phyloP scores from a whole-genome alignment of 1,139 yeast genomes.

The Diutina rugosa region DNA sequence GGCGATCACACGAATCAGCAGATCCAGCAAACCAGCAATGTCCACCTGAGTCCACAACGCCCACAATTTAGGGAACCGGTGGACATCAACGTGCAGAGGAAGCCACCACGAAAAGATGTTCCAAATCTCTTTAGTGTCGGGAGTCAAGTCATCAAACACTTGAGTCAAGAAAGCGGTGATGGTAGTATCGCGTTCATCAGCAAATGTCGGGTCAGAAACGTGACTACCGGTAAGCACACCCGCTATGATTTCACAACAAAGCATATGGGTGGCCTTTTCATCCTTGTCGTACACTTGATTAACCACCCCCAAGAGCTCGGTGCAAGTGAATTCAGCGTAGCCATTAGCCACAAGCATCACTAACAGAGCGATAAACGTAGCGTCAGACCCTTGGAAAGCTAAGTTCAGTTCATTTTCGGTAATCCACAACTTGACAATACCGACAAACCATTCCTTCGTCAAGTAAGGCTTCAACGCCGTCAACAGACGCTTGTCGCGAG shows the following conservation, averaged over 20 bases:
- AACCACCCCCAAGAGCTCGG: constrained; percentile 39
- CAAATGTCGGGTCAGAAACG: constrained; percentile 13
- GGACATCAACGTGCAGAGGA: constrained; percentile 49
- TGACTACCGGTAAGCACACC: constrained; percentile 44
- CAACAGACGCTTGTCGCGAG: constrained; percentile 27
- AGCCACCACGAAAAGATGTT: constrained; percentile 64
- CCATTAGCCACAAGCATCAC: constrained; percentile 33
- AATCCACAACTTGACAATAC: constrained; percentile 41
- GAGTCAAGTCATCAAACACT: constrained; percentile 55
- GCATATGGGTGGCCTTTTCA: constrained; percentile 53
- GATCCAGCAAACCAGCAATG: background rate
- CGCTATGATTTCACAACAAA: constrained; percentile 45
- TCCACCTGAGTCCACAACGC: background rate
- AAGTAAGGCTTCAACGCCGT: constrained; percentile 31
- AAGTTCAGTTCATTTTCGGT: constrained; percentile 53
- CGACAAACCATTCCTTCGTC: constrained; percentile 45
- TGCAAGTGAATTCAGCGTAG: constrained; percentile 19
- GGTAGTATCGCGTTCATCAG: constrained; percentile 30
- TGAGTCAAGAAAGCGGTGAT: constrained; percentile 27
- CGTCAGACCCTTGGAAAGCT: constrained; percentile 51
- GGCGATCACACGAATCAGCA: background rate
- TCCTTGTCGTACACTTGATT: constrained; percentile 41
- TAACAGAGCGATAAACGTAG: constrained; percentile 35
- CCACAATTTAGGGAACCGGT: constrained; percentile 50
- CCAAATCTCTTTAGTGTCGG: constrained; percentile 74